phyloP scores from a whole-genome alignment of 1,284 basidiomycete genomes.

The Moniliophthora roreri region DNA sequence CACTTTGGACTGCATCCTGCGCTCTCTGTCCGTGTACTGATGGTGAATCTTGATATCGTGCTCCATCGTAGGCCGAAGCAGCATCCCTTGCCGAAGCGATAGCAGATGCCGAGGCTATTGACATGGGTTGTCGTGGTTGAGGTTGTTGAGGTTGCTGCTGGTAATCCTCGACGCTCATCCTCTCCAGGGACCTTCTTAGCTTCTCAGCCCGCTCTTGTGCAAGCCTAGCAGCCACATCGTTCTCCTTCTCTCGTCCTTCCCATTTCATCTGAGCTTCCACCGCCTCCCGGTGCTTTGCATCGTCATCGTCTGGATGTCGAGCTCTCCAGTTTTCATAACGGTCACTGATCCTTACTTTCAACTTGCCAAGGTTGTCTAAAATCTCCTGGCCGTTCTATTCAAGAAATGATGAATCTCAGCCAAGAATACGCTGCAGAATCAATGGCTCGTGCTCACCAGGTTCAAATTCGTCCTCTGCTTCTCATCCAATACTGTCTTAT shows the following conservation, averaged over 20 bases:
- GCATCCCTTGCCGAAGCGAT: constrained; percentile 24
- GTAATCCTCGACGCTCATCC: background rate
- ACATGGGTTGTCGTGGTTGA: too few relatives aligned
- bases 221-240: background rate
- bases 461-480: constrained; percentile 53
- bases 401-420: constrained; percentile 2
- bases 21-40: background rate
- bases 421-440: constrained; percentile 2
- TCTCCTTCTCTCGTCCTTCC: background rate
- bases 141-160: constrained; percentile 2
- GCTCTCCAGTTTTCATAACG: constrained; percentile 50
- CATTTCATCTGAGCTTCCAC: background rate
- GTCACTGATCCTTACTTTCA: constrained; percentile 51
- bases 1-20: background rate
- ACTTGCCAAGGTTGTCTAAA: constrained; percentile 46
- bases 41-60: constrained; percentile 6
- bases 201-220: background rate
- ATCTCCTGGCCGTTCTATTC: constrained; percentile 70
- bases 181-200: background rate
- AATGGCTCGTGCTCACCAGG: constrained; percentile 41
- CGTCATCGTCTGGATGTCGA: constrained; percentile 28
- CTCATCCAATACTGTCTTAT: constrained; percentile 39
- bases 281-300: background rate
- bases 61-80: constrained; percentile 11
- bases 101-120: constrained; percentile 8